Base-by-base conservation (phyloP, 805 yeast species). In the Candida verbasci region DNA sequence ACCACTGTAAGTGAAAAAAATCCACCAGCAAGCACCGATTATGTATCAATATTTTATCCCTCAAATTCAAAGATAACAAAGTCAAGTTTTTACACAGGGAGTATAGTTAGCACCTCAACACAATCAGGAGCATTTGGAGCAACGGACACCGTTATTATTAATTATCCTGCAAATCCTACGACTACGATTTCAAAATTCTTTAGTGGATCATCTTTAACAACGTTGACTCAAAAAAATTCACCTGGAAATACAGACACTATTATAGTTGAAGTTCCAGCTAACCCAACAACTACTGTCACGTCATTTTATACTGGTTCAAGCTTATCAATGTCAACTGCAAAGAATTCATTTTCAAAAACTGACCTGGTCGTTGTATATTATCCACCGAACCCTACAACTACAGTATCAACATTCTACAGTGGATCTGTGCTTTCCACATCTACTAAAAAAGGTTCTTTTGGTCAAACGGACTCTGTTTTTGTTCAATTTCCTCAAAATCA, bases 231-330 rank as follows among this genome's bases (percentile, higher is more conserved):
- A 17, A 32, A 24, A 17, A 16, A 12, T 17, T 17, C 27, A 9
- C 21, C 20, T 17, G 15, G 15, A 9, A 15, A 10, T 8, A 44
- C 50, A 9, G 34, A 34, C 14, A 31, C 37, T 6, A 39, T 39
- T n/a, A 31, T 42, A 21, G 45, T 48, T 9, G 20, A 24, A 9
- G 12, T 14, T 17, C 35, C 37, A 40, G 49, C 50, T 16, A 35
- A 33, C 5, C 49, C 35, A 24, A 31, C 29, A 7, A 15, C 21
- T 11, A 31, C 29, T 7, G 8, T 32, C 4, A 16, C 28, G 4
- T 15, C 34, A 12, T 22, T 31, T 11, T 23, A 22, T 17, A 15
- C 27, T 15, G 34, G 27, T 23, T 23, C 34, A 6, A 6, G 18
- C 5, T 15, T 17, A 10, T 14, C 27, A 4, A 23, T 12, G 4